Evolutionary conservation across 164 flowering plant genomes (phyloP).

Genomic region (Santalum album): DNA sequence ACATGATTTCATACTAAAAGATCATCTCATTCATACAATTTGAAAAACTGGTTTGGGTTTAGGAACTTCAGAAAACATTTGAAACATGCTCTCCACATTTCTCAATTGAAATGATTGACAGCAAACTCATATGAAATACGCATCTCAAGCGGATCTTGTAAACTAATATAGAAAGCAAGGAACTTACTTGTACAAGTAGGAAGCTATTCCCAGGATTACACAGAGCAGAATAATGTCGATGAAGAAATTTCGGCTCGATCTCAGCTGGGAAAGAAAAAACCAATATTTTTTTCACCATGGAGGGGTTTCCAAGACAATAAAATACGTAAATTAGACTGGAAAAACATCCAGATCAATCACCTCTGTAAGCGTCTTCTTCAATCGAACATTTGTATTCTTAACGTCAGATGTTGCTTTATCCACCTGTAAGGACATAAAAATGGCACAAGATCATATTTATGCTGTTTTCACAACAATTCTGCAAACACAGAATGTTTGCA

Average conservation of each 20-base stretch:
- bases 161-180: not conserved
- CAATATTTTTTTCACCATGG: too few relatives aligned
- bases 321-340: too few relatives aligned
- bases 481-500: too few relatives aligned
- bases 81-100: too few relatives aligned
- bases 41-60: too few relatives aligned
- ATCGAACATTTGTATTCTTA: slow-evolving; percentile 35
- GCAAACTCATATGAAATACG: not conserved
- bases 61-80: too few relatives aligned
- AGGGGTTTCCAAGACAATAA: too few relatives aligned
- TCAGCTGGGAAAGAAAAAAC: slow-evolving; percentile 19
- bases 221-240: slow-evolving; percentile 38
- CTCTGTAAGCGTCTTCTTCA: slow-evolving; percentile 31
- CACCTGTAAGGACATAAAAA: slow-evolving; percentile 20
- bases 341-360: slow-evolving; percentile 14
- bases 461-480: too few relatives aligned
- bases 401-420: slow-evolving; percentile 32
- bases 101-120: too few relatives aligned
- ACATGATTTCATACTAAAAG: too few relatives aligned
- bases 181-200: slow-evolving; percentile 39
- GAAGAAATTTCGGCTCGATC: slow-evolving; percentile 41
- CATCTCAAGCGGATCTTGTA: not conserved
- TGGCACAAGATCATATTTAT: not conserved
- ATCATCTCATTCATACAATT: too few relatives aligned
- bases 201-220: slow-evolving; percentile 34